phyloP scores from a whole-genome alignment of 805 yeast genomes.

The Nakazawaea siamensis region DNA sequence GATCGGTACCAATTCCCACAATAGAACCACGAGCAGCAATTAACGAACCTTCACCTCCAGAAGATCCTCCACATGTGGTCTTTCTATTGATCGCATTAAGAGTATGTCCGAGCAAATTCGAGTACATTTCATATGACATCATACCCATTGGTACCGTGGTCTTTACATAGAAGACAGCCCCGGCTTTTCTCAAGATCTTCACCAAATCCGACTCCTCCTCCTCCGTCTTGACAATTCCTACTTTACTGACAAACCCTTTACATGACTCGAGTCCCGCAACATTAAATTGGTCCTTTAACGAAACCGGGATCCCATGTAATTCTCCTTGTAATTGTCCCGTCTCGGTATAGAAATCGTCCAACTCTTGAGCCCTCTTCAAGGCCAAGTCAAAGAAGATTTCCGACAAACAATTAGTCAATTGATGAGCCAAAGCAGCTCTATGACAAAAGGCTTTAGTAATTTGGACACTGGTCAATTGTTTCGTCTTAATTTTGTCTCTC shows the following conservation, averaged over 20 bases:
- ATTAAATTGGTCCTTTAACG: conserved; percentile 36
- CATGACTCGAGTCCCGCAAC: conserved; percentile 30
- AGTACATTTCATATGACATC: conserved; percentile 31
- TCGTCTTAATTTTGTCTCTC: conserved; percentile 18
- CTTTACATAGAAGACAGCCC: conserved; percentile 35
- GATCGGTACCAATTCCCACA: conserved; percentile 55
- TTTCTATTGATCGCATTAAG: conserved; percentile 28
- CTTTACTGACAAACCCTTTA: conserved; percentile 26
- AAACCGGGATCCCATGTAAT: conserved; percentile 37
- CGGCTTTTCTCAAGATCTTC: conserved; percentile 24
- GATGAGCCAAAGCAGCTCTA: conserved; percentile 34
- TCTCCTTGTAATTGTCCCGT: conserved; percentile 31
- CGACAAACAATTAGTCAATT: conserved; percentile 31
- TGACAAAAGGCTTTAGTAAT: conserved; percentile 33
- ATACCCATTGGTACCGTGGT: conserved; percentile 37
- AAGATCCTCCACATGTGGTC: conserved; percentile 33
- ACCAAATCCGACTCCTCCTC: conserved; percentile 21
- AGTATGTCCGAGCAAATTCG: conserved; percentile 28
- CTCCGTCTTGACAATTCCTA: conserved; percentile 20
- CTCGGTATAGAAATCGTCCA: conserved; percentile 27
- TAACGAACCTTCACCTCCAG: conserved; percentile 37
- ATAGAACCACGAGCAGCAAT: conserved; percentile 30
- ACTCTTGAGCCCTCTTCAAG: conserved; percentile 26
- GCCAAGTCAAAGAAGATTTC: conserved; percentile 36
- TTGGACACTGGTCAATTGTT: conserved; percentile 25